Evolutionary conservation across 1,284 basidiomycete species (phyloP), one percentile per base, ranked within the genome.

Genomic region (Cutaneotrichosporon sp.): DNA sequence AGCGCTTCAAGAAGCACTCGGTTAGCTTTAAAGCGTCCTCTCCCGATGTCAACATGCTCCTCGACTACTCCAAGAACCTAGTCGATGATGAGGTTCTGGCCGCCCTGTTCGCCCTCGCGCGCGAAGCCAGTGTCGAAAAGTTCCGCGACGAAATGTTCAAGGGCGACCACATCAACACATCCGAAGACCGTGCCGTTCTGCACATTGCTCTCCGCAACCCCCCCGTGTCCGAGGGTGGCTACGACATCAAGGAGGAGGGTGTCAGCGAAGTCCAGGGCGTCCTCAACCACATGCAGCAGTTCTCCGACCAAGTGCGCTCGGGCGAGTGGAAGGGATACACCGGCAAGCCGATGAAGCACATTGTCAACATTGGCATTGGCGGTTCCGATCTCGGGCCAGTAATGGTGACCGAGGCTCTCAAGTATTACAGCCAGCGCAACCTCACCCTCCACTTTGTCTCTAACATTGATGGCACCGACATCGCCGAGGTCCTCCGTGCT

Each of bases 311-410:
- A 46, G 87, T 99, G 56, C 87, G 96, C 67, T 89, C 85, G 67
- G 95, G 95, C 34, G 84, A 83, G 56, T 96, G 93, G 92, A 97
- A 91, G 82, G 97, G 97, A 36, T 98, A 97, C 85, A 97, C 94
- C 0, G 96, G 96, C 65, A 97, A 98, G 84, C 76, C 86, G 21
- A 98, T 99, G 85, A 87, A 89, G 76, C 89, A 92, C 61, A 89
- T 99, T 81, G 94, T 99, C 79, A 99, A 98, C 85, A 97, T 99
- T 73, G 96, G 96, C 71, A 99, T 99, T 76, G 97, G 96, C 68
- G 96, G 96, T 61, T 97, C 94, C 42, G 96, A 99, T 81, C 85
- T 99, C 58, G 96, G 96, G 34, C 96, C 96, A 40, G 94, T 97
- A 76, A 99, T 99, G 97, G 94, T 97, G 68, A 94, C 91, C 32